Conservation (phyloP, 108 stramenopile genomes). For the Parietichytrium sp. region DNA sequence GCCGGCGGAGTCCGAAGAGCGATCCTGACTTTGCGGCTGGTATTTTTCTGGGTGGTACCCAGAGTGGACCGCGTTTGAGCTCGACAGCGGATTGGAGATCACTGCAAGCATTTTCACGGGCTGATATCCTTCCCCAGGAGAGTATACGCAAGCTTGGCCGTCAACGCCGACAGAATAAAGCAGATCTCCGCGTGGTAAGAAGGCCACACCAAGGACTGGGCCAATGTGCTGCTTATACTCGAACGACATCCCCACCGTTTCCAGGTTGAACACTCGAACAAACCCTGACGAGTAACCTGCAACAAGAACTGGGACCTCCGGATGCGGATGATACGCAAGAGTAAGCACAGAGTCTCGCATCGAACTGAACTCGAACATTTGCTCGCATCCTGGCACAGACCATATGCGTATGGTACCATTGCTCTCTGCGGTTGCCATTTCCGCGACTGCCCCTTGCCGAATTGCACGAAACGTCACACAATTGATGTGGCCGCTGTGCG, state of each 20-base stretch:
- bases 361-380: conserved; percentile 59
- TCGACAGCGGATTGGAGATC: too few relatives aligned
- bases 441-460: background rate
- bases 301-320: conserved; percentile 40
- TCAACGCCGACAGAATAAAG: background rate
- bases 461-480: conserved; percentile 15
- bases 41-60: too few relatives aligned
- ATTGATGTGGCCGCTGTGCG: conserved; percentile 43
- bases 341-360: background rate
- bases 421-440: conserved; percentile 36
- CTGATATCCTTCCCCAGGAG: background rate
- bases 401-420: conserved; percentile 58
- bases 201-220: background rate
- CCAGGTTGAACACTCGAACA: conserved; percentile 61
- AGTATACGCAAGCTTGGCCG: conserved; percentile 41
- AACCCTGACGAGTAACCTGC: conserved; percentile 58
- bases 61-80: too few relatives aligned
- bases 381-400: conserved; percentile 47
- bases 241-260: conserved; percentile 11
- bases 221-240: conserved; percentile 46
- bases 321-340: conserved; percentile 9
- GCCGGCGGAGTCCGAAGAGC: too few relatives aligned
- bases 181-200: background rate
- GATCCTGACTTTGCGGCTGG: too few relatives aligned
- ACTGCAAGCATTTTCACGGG: conserved; percentile 40